Evolutionary conservation across 371 early-diverging fungal genomes (phyloP), one percentile per base, ranked within the genome.

Genomic region (Parasitella parasitica): DNA sequence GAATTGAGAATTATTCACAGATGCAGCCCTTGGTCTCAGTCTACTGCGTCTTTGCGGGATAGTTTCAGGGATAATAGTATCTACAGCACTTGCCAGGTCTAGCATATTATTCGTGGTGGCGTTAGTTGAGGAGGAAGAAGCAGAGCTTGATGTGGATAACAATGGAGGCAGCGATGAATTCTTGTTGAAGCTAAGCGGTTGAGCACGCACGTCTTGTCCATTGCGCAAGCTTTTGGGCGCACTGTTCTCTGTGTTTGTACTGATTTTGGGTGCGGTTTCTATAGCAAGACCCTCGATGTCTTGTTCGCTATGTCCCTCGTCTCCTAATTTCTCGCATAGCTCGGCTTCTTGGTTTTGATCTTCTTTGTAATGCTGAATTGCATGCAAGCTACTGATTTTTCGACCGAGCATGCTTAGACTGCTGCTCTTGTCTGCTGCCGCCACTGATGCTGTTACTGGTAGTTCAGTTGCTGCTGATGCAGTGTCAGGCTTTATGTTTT

Each of bases 371-470:
- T 66, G 68, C 26, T 80, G 77, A 22, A 77, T 54, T 13, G 66
- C 70, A 27, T 71, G 62, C n/a, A 79, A 51, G 18, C 70, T 75
- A 7, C 67, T 71, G 2, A 65, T 75, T 59, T 79, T 79, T 7
- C 77, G 65, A 24, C 75, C 73, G 4, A 79, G 64, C 30, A 68
- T 62, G 54, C 71, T 79, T 13, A 79, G 59, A 6, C 68, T 72
- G 43, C 74, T 70, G 41, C 24, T 27, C 34, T 18, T 16, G 34
- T 6, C n/a, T 22, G 38, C 13, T 37, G 37, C 7, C 50, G 59
- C 27, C 37, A 27, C n/a, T 67, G 59, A 5, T 38, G 52, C 26
- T 27, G 46, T 18, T 16, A 38, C 12, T 24, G 38, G 6, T 37
- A 27, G 7, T 59, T 50, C 18, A 37, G 27, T n/a, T 67, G 54